Evolutionary conservation across 1,284 basidiomycete species (phyloP).

Genomic region (Ustilago tritici): DNA sequence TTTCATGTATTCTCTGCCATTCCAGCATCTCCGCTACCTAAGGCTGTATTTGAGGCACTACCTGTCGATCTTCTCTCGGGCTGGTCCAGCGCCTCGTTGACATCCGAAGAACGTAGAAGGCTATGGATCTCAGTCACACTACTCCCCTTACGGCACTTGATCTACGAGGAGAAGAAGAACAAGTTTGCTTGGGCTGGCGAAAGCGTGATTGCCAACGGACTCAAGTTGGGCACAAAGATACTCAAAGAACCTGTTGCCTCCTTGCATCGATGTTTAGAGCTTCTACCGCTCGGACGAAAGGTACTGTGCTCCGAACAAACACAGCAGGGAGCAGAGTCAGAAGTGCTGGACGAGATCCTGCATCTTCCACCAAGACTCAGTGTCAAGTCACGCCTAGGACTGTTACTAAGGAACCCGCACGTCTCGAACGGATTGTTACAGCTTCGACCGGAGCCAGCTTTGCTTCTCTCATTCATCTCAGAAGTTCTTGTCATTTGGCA

Average conservation of each 20-base stretch:
- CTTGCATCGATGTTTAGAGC: constrained; percentile 37
- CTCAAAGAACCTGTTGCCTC: constrained; percentile 58
- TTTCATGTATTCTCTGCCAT: constrained; percentile 34
- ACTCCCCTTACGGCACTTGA: constrained; percentile 44
- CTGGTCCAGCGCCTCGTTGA: constrained; percentile 36
- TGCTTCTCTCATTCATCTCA: constrained; percentile 52
- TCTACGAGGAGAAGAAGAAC: constrained; percentile 58
- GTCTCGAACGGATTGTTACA: constrained; percentile 36
- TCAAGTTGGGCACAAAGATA: constrained; percentile 62
- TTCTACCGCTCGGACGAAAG: constrained; percentile 30
- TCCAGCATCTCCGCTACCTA: constrained; percentile 23
- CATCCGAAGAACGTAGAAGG: constrained; percentile 38
- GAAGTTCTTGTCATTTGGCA: constrained; percentile 38
- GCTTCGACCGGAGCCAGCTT: constrained; percentile 35
- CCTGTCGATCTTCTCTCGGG: constrained; percentile 22
- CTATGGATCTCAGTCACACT: constrained; percentile 57
- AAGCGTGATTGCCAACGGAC: constrained; percentile 54
- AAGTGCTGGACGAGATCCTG: constrained; percentile 27
- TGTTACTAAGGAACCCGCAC: constrained; percentile 48
- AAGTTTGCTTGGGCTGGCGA: constrained; percentile 60
- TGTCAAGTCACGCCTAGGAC: constrained; percentile 35
- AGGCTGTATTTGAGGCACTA: constrained; percentile 34
- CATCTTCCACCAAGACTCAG: constrained; percentile 34
- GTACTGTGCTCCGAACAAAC: constrained; percentile 23
- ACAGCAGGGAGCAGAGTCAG: constrained; percentile 1